Conservation (phyloP, 2,329 filamentous ascomycete genomes). For the Cadophora gregata region DNA sequence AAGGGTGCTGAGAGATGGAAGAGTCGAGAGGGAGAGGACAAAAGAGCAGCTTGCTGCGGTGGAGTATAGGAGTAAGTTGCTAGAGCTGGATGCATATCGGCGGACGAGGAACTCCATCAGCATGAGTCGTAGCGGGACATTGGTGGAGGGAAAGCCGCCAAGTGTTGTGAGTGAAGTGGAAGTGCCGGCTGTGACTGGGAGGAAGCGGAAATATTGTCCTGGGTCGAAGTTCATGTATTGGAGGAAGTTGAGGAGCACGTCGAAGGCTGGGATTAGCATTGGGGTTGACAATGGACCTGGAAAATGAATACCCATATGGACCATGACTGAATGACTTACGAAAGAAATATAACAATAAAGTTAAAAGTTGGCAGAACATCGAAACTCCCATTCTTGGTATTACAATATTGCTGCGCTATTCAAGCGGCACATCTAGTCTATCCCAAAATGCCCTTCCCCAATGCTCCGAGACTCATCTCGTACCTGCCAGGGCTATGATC, state of each 20-base stretch:
- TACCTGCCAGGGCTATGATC: conserved; percentile 80
- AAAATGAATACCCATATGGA: not conserved
- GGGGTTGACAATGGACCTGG: not conserved
- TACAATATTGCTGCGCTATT: not conserved
- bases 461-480: conserved; percentile 69
- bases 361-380: not conserved
- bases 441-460: conserved; percentile 52
- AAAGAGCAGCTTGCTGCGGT: conserved; percentile 2
- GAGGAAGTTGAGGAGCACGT: conserved; percentile 6
- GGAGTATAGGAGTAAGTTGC: not conserved
- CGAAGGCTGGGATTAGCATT: not conserved
- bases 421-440: not conserved
- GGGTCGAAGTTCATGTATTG: not conserved
- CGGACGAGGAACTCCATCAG: not conserved
- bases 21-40: not conserved
- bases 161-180: conserved; percentile 1
- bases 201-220: conserved; percentile 16
- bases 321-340: not conserved
- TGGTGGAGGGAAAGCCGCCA: not conserved
- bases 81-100: conserved; percentile 2
- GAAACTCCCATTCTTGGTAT: not conserved
- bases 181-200: not conserved
- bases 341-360: not conserved
- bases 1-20: conserved; percentile 26
- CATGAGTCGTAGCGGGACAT: not conserved